A percentile compares a stretch with the other conserved stretches of the same genome.
These are phyloP conservation scores for Cylindrotheca fusiformis DNA, from an alignment of 108 stramenopile genomes.

Conservation along the genomic window DNA sequence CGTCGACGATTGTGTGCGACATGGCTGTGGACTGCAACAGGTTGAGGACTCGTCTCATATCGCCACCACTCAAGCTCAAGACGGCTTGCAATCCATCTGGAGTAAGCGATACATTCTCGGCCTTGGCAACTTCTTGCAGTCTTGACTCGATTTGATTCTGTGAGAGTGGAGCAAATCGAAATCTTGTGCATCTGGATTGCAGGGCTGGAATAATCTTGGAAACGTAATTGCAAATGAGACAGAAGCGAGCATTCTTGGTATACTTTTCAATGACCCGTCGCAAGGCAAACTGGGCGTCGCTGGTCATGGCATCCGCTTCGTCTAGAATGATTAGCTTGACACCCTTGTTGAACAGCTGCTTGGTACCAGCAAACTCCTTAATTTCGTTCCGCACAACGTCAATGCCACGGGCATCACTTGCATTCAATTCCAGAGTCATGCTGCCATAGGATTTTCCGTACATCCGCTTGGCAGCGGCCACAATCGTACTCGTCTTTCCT, in stretches of 20 bases:
- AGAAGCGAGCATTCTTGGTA: slow-evolving; percentile 92
- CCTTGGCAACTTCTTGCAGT: slow-evolving; percentile 67
- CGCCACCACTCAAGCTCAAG: slow-evolving; percentile 74
- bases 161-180: slow-evolving; percentile 91
- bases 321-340: slow-evolving; percentile 92
- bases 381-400: slow-evolving; percentile 94
- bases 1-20: slow-evolving; percentile 59
- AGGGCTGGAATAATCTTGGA: slow-evolving; percentile 95
- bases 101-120: slow-evolving; percentile 57
- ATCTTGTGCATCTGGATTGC: slow-evolving; percentile 91
- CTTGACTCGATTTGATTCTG: slow-evolving; percentile 76
- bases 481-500: slow-evolving; percentile 92
- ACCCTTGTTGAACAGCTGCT: slow-evolving; percentile 81
- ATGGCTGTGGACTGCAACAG: slow-evolving; percentile 87
- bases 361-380: slow-evolving; percentile 93
- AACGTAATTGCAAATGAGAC: slow-evolving; percentile 96
- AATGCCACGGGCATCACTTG: slow-evolving; percentile 82
- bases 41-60: slow-evolving; percentile 92
- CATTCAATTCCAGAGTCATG: slow-evolving; percentile 94
- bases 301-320: slow-evolving; percentile 95
- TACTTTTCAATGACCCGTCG: slow-evolving; percentile 91
- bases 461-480: slow-evolving; percentile 94
- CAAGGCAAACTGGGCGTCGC: slow-evolving; percentile 91
- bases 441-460: slow-evolving; percentile 76
- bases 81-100: slow-evolving; percentile 76